Base-by-base conservation (phyloP, 1,284 basidiomycete genomes). In the Microbotryum scabiosae region DNA sequence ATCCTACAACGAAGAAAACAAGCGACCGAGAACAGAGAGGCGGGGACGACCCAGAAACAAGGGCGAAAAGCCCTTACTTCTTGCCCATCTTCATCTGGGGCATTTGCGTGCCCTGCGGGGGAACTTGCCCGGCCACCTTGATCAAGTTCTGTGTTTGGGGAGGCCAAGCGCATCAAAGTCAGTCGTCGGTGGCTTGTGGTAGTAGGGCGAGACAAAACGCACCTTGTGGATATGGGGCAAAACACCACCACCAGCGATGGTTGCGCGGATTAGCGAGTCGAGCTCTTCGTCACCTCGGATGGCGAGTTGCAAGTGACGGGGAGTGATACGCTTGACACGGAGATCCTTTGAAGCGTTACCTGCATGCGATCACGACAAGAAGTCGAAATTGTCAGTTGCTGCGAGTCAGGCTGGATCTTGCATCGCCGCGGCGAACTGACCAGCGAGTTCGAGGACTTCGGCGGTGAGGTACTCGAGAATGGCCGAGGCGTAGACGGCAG, bases 311-410 rank as follows among this genome's bases (percentile, higher is more conserved):
- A 93, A 76, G 77, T 93, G 90, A 68, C 90, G 87, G 23, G 93
- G 93, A 0, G 90, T 96, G 75, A 97, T 96, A 75, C 94, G 89
- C 78, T 97, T 97, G 50, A 96, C 90, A 57, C 87, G 84, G 45
- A 97, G 82, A 78, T 97, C 93, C 75, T 96, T 96, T 12, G 92
- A 93, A 26, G 93, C 93, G 76, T 97, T 97, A 48, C 93, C 93
- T 90, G 50, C 3, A 16, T 20, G 18, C 1, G 2, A 9, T 20
- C 14, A 21, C 10, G 16, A 9, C 3, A 41, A 43, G 10, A 20
- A 18, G 43, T 49, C 47, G 28, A n/a, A 7, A 56, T 14, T 16
- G 32, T 16, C 25, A 53, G 26, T 20, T 10, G 32, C 23, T 16
- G 18, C 10, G 8, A 30, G 21, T 23, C n/a, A 8, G 18, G 51